Evolutionary conservation across 257 asterid genomes (phyloP).

Genomic region (Catharanthus roseus): DNA sequence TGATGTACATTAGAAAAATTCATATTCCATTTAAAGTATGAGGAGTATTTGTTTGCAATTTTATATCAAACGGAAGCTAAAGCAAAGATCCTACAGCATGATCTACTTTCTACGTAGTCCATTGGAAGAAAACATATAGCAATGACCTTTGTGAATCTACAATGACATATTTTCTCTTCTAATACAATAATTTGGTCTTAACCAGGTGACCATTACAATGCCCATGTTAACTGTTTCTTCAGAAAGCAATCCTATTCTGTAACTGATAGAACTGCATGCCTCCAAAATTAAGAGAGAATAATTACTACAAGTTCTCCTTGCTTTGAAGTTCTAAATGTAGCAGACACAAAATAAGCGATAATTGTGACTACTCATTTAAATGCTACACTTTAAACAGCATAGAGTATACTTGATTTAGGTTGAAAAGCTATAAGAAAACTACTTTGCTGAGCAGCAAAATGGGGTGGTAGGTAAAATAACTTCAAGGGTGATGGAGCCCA

Average conservation of each 20-base stretch:
- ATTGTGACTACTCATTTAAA: neutral
- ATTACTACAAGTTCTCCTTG: neutral
- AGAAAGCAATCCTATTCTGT: neutral
- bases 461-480: too few relatives aligned
- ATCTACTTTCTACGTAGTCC: neutral
- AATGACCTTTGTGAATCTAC: neutral
- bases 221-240: neutral
- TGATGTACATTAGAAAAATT: too few relatives aligned
- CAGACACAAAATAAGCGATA: neutral
- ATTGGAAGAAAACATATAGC: neutral
- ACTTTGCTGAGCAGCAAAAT: too few relatives aligned
- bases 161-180: neutral
- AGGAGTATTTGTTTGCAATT: neutral
- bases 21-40: too few relatives aligned
- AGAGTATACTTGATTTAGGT: too few relatives aligned
- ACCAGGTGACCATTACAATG: neutral
- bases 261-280: neutral
- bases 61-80: neutral
- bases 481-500: too few relatives aligned
- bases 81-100: neutral
- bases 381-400: neutral
- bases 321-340: neutral
- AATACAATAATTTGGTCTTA: neutral
- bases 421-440: too few relatives aligned
- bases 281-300: neutral